These are phyloP conservation scores for Gracilariopsis chorda DNA, from an alignment of 23 red algal genomes.

Conservation along the genomic window DNA sequence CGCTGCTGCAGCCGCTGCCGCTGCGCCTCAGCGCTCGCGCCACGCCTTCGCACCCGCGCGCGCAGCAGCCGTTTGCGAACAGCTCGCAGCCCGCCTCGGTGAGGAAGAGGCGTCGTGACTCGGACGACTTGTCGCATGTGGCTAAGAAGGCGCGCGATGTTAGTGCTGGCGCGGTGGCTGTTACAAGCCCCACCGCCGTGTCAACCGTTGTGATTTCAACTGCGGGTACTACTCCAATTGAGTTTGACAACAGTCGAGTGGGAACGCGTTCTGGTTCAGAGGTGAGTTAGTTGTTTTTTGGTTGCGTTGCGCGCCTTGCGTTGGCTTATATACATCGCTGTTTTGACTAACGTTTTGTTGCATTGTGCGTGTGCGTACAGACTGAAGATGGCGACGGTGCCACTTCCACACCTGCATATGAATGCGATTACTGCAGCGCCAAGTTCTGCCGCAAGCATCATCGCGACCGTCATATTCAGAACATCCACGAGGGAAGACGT, in stretches of 20 bases:
- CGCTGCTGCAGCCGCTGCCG: neutral
- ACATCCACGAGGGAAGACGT: conserved; percentile 50
- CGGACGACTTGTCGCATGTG: neutral
- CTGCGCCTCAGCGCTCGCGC: too few relatives aligned
- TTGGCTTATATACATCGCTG: neutral
- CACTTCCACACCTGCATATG: neutral
- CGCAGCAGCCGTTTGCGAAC: neutral
- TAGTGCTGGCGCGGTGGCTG: neutral
- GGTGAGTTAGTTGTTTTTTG: neutral
- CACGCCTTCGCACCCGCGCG: too few relatives aligned
- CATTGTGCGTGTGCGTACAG: neutral
- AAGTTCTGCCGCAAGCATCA: conserved; percentile 55
- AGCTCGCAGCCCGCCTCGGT: neutral
- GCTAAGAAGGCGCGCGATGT: neutral
- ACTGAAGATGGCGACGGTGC: neutral
- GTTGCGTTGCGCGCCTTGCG: neutral
- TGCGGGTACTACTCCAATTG: too few relatives aligned
- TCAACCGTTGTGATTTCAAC: neutral
- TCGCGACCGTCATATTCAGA: conserved; percentile 44
- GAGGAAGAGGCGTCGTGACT: neutral
- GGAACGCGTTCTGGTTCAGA: neutral
- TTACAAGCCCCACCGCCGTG: neutral
- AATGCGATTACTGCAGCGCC: conserved; percentile 13
- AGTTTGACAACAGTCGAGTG: neutral
- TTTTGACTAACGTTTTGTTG: neutral